A percentile compares a stretch with the other conserved stretches of the same genome.
phyloP scores from a whole-genome alignment of 2,329 filamentous ascomycete species.

The Sarocladium oryzae region DNA sequence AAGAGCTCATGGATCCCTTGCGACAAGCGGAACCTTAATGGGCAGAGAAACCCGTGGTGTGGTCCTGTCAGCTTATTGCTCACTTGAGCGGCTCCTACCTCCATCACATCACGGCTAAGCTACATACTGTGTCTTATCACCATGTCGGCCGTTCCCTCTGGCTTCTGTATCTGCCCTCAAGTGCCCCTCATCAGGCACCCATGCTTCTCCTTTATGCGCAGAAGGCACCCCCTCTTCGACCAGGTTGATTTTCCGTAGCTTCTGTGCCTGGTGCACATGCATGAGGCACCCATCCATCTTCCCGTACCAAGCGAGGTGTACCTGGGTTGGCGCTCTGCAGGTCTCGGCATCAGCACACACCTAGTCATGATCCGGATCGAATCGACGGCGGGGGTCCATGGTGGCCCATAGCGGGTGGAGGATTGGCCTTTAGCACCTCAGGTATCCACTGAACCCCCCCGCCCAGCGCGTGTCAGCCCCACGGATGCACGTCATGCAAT shows the following conservation, averaged over 20 bases:
- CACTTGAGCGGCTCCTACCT: neutral
- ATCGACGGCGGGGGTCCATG: too few relatives aligned
- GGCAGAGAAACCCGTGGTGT: neutral
- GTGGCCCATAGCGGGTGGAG: neutral
- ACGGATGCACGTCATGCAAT: conserved; percentile 8
- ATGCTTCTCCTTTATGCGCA: neutral
- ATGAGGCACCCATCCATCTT: too few relatives aligned
- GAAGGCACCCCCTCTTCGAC: neutral
- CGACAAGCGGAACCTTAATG: conserved; percentile 5
- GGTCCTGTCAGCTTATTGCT: conserved; percentile 4
- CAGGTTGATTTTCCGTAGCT: neutral
- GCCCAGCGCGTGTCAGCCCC: conserved; percentile 1
- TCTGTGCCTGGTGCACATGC: too few relatives aligned
- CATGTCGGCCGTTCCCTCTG: neutral
- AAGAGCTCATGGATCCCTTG: neutral
- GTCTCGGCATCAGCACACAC: too few relatives aligned
- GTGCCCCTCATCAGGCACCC: neutral
- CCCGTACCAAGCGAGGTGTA: too few relatives aligned
- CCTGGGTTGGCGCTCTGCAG: too few relatives aligned
- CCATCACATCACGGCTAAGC: too few relatives aligned
- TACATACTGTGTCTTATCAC: too few relatives aligned
- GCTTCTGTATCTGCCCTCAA: neutral
- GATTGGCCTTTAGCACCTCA: neutral
- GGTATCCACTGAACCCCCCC: neutral
- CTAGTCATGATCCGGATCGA: too few relatives aligned